phyloP scores from a whole-genome alignment of 768 basidiomycete genomes.

The Paxillus ammoniavirescens region DNA sequence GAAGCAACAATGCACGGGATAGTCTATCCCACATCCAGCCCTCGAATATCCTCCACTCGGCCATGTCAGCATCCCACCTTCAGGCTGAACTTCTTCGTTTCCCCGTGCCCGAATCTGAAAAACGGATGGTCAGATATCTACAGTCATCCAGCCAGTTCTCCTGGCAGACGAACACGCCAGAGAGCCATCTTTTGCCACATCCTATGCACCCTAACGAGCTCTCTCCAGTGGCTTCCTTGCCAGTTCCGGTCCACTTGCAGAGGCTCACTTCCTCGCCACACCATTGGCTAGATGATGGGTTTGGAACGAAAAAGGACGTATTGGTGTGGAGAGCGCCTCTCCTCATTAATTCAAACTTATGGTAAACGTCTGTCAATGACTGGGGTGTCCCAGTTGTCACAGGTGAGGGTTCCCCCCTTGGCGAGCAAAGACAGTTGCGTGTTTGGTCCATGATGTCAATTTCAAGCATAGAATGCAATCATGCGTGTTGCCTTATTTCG shows the following conservation, averaged over 20 bases:
- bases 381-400: conserved; percentile 48
- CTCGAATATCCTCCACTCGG: not conserved
- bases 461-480: too few species aligned
- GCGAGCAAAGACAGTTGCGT: conserved; percentile 34
- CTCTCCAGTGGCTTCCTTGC: conserved; percentile 18
- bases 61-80: not conserved
- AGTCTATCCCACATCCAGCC: not conserved
- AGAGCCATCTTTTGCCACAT: conserved; percentile 42
- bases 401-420: conserved; percentile 55
- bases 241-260: conserved; percentile 15
- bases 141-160: conserved; percentile 73
- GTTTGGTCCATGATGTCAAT: too few species aligned
- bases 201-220: conserved; percentile 17
- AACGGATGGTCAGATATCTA: conserved; percentile 76
- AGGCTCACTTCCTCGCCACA: conserved; percentile 56
- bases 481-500: too few species aligned
- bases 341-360: conserved; percentile 93
- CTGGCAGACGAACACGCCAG: conserved; percentile 68
- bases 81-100: conserved; percentile 54
- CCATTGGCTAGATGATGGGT: conserved; percentile 94
- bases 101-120: conserved; percentile 76
- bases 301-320: conserved; percentile 88
- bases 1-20: not conserved
- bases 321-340: conserved; percentile 85
- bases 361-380: conserved; percentile 85